Percentiles rank a stretch among this genome's conserved stretches.
These are phyloP conservation scores for Malus sieversii DNA, from an alignment of 306 rosid species.

Conservation along the genomic window DNA sequence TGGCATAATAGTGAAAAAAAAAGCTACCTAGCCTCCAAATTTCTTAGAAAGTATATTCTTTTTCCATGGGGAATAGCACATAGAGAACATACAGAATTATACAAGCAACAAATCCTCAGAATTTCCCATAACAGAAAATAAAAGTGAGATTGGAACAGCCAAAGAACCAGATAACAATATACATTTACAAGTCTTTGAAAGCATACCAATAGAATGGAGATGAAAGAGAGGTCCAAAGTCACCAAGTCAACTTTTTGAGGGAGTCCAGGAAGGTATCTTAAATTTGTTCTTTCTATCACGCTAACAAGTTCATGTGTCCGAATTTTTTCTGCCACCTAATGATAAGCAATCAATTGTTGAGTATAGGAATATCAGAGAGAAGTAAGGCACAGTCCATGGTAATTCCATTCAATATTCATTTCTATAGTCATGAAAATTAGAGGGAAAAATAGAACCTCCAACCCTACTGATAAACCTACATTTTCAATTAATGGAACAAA, in stretches of 20 bases:
- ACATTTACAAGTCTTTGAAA: slow-evolving; percentile 9
- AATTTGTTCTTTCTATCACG: slow-evolving; percentile 80
- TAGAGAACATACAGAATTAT: neutral
- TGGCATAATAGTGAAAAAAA: neutral
- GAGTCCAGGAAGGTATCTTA: slow-evolving; percentile 75
- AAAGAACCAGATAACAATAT: neutral
- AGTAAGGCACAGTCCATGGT: neutral
- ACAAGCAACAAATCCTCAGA: neutral
- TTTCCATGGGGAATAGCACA: neutral
- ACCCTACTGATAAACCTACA: neutral
- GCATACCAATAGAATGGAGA: slow-evolving; percentile 85
- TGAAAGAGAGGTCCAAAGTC: slow-evolving; percentile 91
- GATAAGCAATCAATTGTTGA: neutral
- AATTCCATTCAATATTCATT: neutral
- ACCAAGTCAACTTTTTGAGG: slow-evolving; percentile 87
- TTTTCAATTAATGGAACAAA: neutral
- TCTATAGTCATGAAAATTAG: neutral
- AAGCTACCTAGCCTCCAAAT: neutral
- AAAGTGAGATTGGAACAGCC: neutral
- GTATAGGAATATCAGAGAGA: neutral
- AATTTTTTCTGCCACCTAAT: slow-evolving; percentile 82
- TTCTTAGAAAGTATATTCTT: neutral
- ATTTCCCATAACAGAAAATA: neutral
- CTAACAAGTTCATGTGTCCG: slow-evolving; percentile 70
- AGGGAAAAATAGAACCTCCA: too few relatives aligned